Evolutionary conservation across 768 basidiomycete genomes (phyloP), one percentile per base, ranked within the genome.

Genomic region (Hypholoma sublateritium): DNA sequence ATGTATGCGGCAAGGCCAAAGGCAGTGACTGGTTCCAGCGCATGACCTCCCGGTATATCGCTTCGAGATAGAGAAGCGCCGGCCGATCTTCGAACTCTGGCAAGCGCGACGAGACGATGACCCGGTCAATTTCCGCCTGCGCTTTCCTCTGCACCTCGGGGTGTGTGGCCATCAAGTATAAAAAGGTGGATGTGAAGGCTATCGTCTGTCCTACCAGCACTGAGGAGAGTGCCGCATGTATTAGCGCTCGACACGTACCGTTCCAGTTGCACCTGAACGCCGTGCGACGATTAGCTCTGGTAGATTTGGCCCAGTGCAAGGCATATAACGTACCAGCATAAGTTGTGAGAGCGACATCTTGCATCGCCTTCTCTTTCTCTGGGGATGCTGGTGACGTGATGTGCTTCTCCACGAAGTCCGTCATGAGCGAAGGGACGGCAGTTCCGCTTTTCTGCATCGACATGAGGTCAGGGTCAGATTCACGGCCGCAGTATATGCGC

Each of bases 161-260:
- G 34, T 53, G 22, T 28, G n/a, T 43, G 41, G 52, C 42, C 42
- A 53, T 53, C 22, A 53, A 28, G 21, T 44, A 53, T n/a, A 53
- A 43, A 53, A 53, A 53, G 16, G 52, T 44, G 19, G 24, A 11
- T 13, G 41, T 53, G 11, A 43, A 41, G 16, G 52, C 25, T 13
- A 53, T 53, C 14, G 43, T 53, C 52, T 53, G 16, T 35, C 14
- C 12, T 16, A 37, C 32, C 32, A 2, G 35, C 34, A n/a, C 24
- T 19, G 19, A 13, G 9, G 35, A 13, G 9, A 17, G 13, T 19
- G 17, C n/a, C n/a, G 16, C 21, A n/a, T 32, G 21, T 19, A 16
- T 7, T 12, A 21, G 9, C 1, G 3, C 14, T 22, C 9, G 3
- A 46, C 3, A 46, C 42, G 24, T 35, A 53, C 52, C 11, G 52